phyloP scores from a whole-genome alignment of 139 green algal genomes.

The Chlorella sp. region DNA sequence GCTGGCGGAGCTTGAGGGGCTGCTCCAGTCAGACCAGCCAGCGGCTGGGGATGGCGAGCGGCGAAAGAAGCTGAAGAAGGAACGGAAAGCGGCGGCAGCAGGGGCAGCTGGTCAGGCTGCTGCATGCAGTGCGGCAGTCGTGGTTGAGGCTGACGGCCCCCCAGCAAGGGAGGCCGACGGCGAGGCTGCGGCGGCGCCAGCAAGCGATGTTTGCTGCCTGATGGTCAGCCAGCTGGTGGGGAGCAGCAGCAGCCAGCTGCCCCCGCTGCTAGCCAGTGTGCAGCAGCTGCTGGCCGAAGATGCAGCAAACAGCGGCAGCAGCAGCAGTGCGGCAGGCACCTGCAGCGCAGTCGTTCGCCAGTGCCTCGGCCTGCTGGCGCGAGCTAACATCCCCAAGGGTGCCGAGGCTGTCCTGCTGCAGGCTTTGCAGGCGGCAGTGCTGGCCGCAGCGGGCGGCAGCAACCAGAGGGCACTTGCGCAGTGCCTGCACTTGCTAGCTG shows the following conservation, averaged over 20 bases:
- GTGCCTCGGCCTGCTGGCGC: slow-evolving; percentile 11
- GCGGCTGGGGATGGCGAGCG: background rate
- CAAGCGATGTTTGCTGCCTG: background rate
- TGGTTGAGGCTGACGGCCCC: background rate
- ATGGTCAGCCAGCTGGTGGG: background rate
- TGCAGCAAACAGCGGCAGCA: background rate
- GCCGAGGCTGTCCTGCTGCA: background rate
- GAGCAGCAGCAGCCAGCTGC: background rate
- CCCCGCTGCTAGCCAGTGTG: background rate
- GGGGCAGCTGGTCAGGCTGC: background rate
- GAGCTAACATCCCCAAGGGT: background rate
- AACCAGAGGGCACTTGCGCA: background rate
- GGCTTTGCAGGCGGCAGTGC: background rate
- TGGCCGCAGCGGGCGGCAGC: background rate
- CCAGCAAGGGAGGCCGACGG: background rate
- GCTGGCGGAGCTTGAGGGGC: background rate
- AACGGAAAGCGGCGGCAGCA: background rate
- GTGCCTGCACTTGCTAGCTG: slow-evolving; percentile 10
- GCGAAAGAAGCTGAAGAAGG: slow-evolving; percentile 12
- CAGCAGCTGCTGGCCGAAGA: background rate
- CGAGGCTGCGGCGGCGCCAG: too few relatives aligned
- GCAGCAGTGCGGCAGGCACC: background rate
- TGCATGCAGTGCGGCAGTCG: background rate
- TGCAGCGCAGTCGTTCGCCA: background rate
- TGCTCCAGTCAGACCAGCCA: too few relatives aligned